A percentile compares a stretch with the other conserved stretches of the same genome.
Conservation (phyloP, 371 early-diverging fungal species). For the Mucor mucedo region DNA sequence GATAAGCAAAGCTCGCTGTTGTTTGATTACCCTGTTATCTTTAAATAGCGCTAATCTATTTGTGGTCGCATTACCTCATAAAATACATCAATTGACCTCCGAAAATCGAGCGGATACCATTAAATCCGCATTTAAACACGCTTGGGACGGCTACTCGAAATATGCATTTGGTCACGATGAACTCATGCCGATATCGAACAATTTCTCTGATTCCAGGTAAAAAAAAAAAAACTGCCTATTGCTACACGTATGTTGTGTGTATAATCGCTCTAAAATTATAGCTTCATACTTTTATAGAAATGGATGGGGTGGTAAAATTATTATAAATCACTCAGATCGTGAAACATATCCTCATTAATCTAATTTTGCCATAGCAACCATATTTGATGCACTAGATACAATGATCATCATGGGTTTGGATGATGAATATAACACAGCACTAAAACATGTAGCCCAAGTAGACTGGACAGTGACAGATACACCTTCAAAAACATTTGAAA, state of each 20-base stretch:
- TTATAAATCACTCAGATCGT: slow-evolving; percentile 22
- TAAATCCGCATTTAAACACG: slow-evolving; percentile 64
- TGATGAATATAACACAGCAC: slow-evolving; percentile 73
- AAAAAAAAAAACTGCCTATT: no score
- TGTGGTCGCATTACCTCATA: slow-evolving; percentile 14
- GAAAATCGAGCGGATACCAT: slow-evolving; percentile 26
- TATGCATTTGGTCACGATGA: slow-evolving; percentile 70
- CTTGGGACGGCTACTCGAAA: slow-evolving; percentile 79
- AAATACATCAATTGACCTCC: slow-evolving; percentile 3
- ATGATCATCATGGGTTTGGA: slow-evolving; percentile 79
- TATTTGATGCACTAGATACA: slow-evolving; percentile 89
- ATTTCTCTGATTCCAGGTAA: slow-evolving; percentile 72
- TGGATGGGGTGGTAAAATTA: slow-evolving; percentile 52
- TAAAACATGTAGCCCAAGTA: slow-evolving; percentile 59
- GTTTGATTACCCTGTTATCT: slow-evolving; percentile 8
- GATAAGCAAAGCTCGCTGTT: not conserved
- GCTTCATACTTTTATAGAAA: slow-evolving; percentile 19
- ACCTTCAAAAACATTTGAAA: slow-evolving; percentile 70
- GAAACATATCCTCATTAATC: slow-evolving; percentile 33
- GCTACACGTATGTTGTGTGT: not conserved
- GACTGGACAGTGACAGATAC: slow-evolving; percentile 29
- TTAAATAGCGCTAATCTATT: slow-evolving; percentile 13
- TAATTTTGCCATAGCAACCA: slow-evolving; percentile 59
- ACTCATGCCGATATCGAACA: slow-evolving; percentile 49
- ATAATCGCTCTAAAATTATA: not conserved